Evolutionary conservation across 1,284 basidiomycete genomes (phyloP).

Genomic region (Sutorius eximius): DNA sequence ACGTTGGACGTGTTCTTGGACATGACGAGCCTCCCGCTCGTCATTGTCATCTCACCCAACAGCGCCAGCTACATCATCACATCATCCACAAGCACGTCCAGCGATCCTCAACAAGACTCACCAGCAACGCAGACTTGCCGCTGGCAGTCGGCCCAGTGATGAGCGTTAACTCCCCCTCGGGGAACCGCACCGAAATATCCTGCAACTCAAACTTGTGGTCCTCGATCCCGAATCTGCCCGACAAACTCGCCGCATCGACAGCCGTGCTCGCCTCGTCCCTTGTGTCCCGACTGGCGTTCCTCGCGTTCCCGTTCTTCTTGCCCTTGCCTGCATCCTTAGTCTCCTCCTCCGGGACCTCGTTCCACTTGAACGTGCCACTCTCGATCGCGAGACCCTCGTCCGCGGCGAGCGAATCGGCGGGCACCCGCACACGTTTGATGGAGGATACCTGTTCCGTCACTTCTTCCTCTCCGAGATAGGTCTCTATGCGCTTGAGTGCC

Average conservation of each 20-base stretch:
- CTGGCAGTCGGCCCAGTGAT: slow-evolving; percentile 65
- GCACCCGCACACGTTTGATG: slow-evolving; percentile 44
- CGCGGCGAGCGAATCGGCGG: slow-evolving; percentile 18
- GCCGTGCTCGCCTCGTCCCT: slow-evolving; percentile 11
- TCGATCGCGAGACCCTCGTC: slow-evolving; percentile 53
- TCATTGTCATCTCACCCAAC: slow-evolving; percentile 35
- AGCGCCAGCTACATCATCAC: slow-evolving; percentile 27
- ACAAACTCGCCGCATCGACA: slow-evolving; percentile 17
- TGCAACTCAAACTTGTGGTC: slow-evolving; percentile 55
- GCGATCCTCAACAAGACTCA: slow-evolving; percentile 11
- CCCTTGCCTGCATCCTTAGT: slow-evolving; percentile 9
- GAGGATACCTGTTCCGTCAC: slow-evolving; percentile 70
- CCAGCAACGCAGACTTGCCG: slow-evolving; percentile 56
- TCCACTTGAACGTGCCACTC: slow-evolving; percentile 63
- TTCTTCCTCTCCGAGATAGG: slow-evolving; percentile 83
- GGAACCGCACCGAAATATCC: slow-evolving; percentile 59
- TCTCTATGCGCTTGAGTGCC: slow-evolving; percentile 76
- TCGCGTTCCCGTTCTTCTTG: slow-evolving; percentile 12
- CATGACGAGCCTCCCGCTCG: slow-evolving; percentile 35
- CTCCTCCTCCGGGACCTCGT: slow-evolving; percentile 38
- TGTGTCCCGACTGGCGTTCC: slow-evolving; percentile 6
- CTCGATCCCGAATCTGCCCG: slow-evolving; percentile 12
- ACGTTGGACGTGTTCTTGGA: slow-evolving; percentile 43
- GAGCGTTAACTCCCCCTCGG: slow-evolving; percentile 54
- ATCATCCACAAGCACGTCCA: not conserved